Conservation (phyloP, 164 flowering plant species). For the Liquidambar formosana region DNA sequence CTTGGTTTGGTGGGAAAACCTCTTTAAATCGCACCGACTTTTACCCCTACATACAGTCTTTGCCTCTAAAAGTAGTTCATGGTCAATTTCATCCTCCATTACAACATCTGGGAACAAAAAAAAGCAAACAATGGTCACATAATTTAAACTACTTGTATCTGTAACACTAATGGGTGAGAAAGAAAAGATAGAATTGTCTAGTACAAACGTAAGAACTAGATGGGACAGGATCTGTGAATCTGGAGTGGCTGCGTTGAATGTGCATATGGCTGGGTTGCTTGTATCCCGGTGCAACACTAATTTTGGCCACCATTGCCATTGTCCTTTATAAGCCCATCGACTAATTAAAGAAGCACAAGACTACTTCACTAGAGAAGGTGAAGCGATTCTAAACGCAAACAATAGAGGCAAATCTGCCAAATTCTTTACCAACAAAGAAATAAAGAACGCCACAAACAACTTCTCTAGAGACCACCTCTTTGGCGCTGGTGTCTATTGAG, state of each 20-base stretch:
- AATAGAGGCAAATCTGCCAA: slow-evolving; percentile 52
- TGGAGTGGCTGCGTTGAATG: too few species aligned
- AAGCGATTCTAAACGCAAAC: slow-evolving; percentile 49
- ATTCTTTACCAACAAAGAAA: slow-evolving; percentile 54
- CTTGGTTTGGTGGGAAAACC: too few species aligned
- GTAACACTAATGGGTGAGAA: too few species aligned
- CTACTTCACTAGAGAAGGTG: slow-evolving; percentile 42
- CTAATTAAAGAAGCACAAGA: slow-evolving; percentile 43
- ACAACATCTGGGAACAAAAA: slow-evolving; percentile 23
- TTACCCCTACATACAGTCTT: too few species aligned
- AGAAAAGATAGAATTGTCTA: too few species aligned
- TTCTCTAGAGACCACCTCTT: slow-evolving; percentile 57
- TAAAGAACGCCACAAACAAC: slow-evolving; percentile 55
- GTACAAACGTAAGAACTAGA: too few species aligned
- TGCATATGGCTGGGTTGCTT: too few species aligned
- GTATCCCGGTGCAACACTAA: slow-evolving; percentile 27
- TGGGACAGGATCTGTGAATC: too few species aligned
- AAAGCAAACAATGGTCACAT: too few species aligned
- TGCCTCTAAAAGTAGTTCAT: slow-evolving; percentile 75
- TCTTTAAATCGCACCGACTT: too few species aligned
- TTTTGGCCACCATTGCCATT: slow-evolving; percentile 17
- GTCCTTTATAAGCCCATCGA: slow-evolving; percentile 34
- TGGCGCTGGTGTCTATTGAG: slow-evolving; percentile 69
- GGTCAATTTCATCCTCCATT: slow-evolving; percentile 48
- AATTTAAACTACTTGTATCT: too few species aligned